phyloP scores from a whole-genome alignment of 2,329 filamentous ascomycete species.

The Cryphonectria nitschkei region DNA sequence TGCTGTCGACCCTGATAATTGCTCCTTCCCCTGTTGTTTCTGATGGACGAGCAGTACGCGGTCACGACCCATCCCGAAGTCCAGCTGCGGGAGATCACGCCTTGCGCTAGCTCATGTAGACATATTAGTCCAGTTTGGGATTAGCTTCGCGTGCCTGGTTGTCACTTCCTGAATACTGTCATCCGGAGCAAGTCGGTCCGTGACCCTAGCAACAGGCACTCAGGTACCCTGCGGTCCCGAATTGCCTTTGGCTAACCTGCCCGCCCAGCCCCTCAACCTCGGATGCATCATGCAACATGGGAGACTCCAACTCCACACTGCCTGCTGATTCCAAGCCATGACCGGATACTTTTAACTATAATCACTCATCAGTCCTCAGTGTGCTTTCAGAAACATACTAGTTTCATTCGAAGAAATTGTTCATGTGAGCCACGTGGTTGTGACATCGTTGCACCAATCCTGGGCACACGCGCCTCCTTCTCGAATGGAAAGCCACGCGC shows the following conservation, averaged over 20 bases:
- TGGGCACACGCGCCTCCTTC: background rate
- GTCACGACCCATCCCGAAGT: no score
- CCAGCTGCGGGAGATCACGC: no score
- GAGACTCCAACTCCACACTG: background rate
- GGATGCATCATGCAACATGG: background rate
- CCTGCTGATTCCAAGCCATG: background rate
- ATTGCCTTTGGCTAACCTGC: background rate
- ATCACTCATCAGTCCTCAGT: background rate
- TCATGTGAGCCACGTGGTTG: background rate
- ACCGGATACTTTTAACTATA: background rate
- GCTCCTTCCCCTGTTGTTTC: no score
- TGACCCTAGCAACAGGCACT: background rate
- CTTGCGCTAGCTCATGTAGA: no score
- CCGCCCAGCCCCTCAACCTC: background rate
- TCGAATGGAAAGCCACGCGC: conserved; percentile 17
- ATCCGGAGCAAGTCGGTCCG: background rate
- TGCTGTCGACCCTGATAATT: no score
- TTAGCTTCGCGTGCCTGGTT: background rate
- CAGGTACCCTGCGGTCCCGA: background rate
- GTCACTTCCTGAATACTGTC: background rate
- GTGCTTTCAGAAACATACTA: background rate
- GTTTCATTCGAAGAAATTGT: background rate
- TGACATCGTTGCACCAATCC: background rate
- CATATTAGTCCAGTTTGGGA: background rate
- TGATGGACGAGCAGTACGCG: no score